Evolutionary conservation across 441 rosid genomes (phyloP).

Genomic region (Heliophila coronopifolia): DNA sequence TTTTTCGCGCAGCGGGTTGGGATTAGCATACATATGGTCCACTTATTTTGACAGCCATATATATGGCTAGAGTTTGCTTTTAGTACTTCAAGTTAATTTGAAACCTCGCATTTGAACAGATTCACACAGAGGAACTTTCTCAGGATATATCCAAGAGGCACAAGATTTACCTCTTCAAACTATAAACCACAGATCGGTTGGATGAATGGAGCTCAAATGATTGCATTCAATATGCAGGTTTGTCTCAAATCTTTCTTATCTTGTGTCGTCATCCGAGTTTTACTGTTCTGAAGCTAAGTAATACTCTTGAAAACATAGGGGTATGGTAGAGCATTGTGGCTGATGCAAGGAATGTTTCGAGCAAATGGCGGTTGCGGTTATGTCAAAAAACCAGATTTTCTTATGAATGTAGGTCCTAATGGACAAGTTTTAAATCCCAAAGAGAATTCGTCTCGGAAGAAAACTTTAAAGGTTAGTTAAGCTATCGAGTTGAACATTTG

Average conservation of each 20-base stretch:
- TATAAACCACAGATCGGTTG: conserved; percentile 52
- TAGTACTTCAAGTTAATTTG: conserved; percentile 4
- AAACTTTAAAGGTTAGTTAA: conserved; percentile 40
- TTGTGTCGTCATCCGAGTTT: background rate
- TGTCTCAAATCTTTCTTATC: conserved; percentile 4
- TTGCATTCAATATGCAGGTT: conserved; percentile 69
- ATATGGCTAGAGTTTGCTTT: conserved; percentile 4
- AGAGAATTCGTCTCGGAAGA: conserved; percentile 26
- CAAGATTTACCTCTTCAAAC: conserved; percentile 52
- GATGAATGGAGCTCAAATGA: conserved; percentile 63
- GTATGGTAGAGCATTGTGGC: conserved; percentile 49
- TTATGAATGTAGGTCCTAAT: conserved; percentile 29
- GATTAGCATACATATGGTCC: too few species aligned
- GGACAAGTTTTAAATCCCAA: conserved; percentile 42
- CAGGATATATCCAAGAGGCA: conserved; percentile 53
- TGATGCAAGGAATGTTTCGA: conserved; percentile 62
- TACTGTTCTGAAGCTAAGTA: background rate
- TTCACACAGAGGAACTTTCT: conserved; percentile 50
- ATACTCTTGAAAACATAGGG: conserved; percentile 30
- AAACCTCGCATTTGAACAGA: conserved; percentile 24
- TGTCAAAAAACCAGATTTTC: conserved; percentile 46
- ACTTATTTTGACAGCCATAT: too few species aligned
- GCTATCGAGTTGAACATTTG: background rate
- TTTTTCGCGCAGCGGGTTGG: too few species aligned
- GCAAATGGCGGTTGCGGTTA: conserved; percentile 56